Percentiles rank a stretch among this genome's conserved stretches.
Evolutionary conservation across 129 eudicot genomes (phyloP).

Genomic region (sunflower (Helianthus annuus)): DNA sequence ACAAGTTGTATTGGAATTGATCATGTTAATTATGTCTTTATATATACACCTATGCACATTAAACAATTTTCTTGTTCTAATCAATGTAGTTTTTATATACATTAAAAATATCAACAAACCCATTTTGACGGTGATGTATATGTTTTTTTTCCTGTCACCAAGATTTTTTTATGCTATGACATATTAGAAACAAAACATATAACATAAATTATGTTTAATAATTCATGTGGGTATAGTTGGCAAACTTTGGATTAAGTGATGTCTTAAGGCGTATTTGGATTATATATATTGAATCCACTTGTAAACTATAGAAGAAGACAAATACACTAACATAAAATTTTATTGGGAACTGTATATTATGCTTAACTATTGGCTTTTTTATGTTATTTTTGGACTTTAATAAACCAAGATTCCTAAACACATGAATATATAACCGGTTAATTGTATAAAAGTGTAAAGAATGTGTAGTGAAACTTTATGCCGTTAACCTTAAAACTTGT

Average conservation of each 20-base stretch:
- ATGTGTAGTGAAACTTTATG: too few species aligned
- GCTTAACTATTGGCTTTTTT: not conserved
- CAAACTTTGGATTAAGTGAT: constrained; percentile 42
- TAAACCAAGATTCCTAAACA: too few species aligned
- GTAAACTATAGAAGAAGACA: constrained; percentile 36
- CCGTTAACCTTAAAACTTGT: too few species aligned
- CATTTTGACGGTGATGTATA: not conserved
- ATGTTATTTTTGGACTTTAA: too few species aligned
- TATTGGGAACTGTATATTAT: not conserved
- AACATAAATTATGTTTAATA: constrained; percentile 4
- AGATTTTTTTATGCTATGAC: not conserved
- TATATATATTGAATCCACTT: constrained; percentile 7
- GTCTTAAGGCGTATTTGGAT: constrained; percentile 39
- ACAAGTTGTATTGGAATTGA: not conserved
- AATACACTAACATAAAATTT: constrained; percentile 4
- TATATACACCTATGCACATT: not conserved
- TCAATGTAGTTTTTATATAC: not conserved
- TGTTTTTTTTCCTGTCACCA: not conserved
- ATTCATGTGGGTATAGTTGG: constrained; percentile 51
- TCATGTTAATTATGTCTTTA: not conserved
- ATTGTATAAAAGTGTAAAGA: too few species aligned
- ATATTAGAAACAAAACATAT: constrained; percentile 14
- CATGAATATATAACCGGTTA: too few species aligned
- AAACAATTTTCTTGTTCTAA: not conserved
- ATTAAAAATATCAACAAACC: not conserved